These are phyloP conservation scores for Scedosporium dehoogii DNA, from an alignment of 2,329 filamentous ascomycete genomes.

Conservation along the genomic window DNA sequence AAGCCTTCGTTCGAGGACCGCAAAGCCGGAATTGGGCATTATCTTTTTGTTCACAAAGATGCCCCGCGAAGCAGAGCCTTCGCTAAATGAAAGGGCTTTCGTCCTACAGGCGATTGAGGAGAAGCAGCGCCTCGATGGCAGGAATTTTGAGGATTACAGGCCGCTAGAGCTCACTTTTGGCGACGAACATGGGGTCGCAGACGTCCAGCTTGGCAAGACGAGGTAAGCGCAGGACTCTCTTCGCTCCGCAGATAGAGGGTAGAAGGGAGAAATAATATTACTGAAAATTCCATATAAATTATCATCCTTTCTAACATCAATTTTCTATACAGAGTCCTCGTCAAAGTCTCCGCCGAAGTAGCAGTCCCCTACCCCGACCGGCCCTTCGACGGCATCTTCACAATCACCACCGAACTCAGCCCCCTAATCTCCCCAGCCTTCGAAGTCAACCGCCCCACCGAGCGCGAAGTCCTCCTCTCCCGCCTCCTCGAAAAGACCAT, in stretches of 20 bases:
- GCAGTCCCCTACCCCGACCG: slow-evolving; percentile 77
- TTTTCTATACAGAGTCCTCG: slow-evolving; percentile 56
- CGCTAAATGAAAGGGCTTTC: slow-evolving; percentile 80
- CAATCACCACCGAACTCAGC: slow-evolving; percentile 80
- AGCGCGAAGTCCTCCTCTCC: slow-evolving; percentile 76
- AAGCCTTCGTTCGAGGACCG: neutral
- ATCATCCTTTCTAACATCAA: neutral
- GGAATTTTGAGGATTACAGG: slow-evolving; percentile 71
- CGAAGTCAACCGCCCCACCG: slow-evolving; percentile 73
- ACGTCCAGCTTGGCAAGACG: slow-evolving; percentile 83
- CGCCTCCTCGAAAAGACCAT: slow-evolving; percentile 89
- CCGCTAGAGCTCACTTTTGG: slow-evolving; percentile 71
- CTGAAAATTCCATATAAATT: no score
- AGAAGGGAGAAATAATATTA: neutral
- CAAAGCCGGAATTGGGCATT: neutral
- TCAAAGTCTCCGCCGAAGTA: slow-evolving; percentile 80
- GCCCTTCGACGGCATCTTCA: slow-evolving; percentile 92
- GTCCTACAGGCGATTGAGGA: slow-evolving; percentile 73
- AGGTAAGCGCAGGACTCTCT: slow-evolving; percentile 43
- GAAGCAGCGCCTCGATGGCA: slow-evolving; percentile 74
- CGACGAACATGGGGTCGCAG: slow-evolving; percentile 81
- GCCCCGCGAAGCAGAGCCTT: slow-evolving; percentile 88
- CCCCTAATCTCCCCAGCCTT: slow-evolving; percentile 88
- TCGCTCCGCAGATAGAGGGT: neutral
- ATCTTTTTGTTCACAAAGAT: slow-evolving; percentile 38